phyloP scores from a whole-genome alignment of 345 rosid genomes.

The Aquilaria yunnanensis region DNA sequence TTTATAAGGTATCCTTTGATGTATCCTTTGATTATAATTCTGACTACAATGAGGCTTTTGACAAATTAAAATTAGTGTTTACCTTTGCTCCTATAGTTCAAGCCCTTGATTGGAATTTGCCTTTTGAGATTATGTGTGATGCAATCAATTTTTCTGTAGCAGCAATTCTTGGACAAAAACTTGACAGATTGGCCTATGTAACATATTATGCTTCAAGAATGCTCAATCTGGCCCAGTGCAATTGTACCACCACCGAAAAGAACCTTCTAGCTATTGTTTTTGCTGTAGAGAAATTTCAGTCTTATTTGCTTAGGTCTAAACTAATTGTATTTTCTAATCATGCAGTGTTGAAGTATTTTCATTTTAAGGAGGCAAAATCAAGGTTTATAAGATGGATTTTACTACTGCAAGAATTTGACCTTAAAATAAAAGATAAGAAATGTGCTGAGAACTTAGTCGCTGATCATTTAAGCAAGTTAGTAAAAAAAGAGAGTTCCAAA shows the following conservation, averaged over 20 bases:
- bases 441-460: neutral
- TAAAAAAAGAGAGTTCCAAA: neutral
- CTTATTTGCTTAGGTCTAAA: neutral
- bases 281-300: neutral
- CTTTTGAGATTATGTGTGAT: neutral
- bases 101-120: neutral
- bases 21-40: neutral
- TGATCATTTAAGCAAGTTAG: neutral
- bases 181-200: neutral
- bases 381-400: neutral
- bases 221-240: neutral
- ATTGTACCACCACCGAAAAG: neutral
- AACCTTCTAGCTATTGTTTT: neutral
- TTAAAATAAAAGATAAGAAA: neutral
- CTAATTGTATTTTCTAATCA: neutral
- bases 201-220: neutral
- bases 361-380: neutral
- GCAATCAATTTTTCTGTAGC: neutral
- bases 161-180: neutral
- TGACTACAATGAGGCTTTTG: neutral
- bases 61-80: neutral
- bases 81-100: neutral
- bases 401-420: neutral
- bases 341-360: neutral
- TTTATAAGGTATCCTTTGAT: neutral